A percentile compares a stretch with the other conserved stretches of the same genome.
Evolutionary conservation across 495 filamentous ascomycete genomes (phyloP).

Genomic region (Penicillium macrosclerotiorum): DNA sequence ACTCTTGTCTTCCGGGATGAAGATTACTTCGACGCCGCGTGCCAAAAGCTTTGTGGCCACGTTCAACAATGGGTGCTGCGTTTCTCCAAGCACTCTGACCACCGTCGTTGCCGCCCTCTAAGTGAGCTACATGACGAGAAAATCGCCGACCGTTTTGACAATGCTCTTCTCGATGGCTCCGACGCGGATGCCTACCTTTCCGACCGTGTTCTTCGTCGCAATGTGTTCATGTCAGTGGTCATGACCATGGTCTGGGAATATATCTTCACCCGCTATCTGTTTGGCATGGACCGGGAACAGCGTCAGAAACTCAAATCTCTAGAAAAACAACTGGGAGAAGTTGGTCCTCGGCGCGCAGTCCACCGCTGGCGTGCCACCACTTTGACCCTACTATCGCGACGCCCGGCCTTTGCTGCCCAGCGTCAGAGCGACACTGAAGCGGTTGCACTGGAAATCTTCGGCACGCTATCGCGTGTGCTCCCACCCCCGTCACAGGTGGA

Average conservation of each 20-base stretch:
- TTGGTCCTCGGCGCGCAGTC: conserved; percentile 77
- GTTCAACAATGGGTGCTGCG: conserved; percentile 95
- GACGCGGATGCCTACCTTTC: conserved; percentile 82
- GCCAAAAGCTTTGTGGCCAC: conserved; percentile 87
- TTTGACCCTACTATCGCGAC: conserved; percentile 77
- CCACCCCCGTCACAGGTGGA: conserved; percentile 79
- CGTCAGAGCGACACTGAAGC: conserved; percentile 84
- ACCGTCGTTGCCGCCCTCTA: conserved; percentile 74
- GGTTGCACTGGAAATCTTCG: conserved; percentile 80
- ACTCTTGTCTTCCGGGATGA: conserved; percentile 83
- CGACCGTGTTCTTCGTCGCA: conserved; percentile 80
- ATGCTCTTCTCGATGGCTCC: conserved; percentile 87
- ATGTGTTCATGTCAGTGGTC: conserved; percentile 94
- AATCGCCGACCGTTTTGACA: conserved; percentile 87
- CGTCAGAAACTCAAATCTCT: conserved; percentile 93
- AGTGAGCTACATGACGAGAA: conserved; percentile 83
- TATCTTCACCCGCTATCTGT: conserved; percentile 94
- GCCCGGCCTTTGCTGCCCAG: conserved; percentile 70
- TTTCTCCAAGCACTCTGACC: conserved; percentile 95
- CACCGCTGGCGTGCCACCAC: conserved; percentile 96
- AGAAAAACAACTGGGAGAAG: conserved; percentile 85
- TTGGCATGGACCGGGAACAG: conserved; percentile 96
- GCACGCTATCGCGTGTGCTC: conserved; percentile 72
- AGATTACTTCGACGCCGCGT: conserved; percentile 92
- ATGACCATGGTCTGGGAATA: conserved; percentile 99